phyloP scores from a whole-genome alignment of 345 rosid species.

The Bretschneidera sinensis region DNA sequence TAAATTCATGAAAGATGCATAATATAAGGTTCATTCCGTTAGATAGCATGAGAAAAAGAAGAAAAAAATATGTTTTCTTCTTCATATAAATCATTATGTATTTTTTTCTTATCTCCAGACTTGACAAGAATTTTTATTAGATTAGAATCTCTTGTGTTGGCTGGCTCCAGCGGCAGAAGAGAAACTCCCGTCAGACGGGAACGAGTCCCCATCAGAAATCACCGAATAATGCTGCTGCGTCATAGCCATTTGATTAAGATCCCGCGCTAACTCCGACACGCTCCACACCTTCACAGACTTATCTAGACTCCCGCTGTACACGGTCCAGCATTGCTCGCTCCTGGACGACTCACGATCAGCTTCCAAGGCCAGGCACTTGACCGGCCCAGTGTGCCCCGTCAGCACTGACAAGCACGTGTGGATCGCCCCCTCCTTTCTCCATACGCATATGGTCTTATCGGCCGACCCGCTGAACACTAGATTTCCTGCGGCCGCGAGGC shows the following conservation, averaged over 20 bases:
- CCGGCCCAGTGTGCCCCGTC: conserved; percentile 91
- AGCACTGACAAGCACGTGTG: conserved; percentile 83
- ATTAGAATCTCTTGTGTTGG: conserved; percentile 28
- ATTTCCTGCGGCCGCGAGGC: conserved; percentile 66
- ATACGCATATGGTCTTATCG: conserved; percentile 90
- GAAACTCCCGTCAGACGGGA: conserved; percentile 32
- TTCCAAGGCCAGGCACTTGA: conserved; percentile 84
- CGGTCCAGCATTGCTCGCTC: conserved; percentile 58
- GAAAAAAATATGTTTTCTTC: too few species aligned
- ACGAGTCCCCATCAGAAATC: conserved; percentile 27
- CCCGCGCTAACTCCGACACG: conserved; percentile 60
- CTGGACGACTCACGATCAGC: conserved; percentile 40
- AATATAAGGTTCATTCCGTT: too few species aligned
- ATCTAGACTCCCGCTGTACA: conserved; percentile 89
- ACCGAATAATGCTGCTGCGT: conserved; percentile 29
- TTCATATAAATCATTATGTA: too few species aligned
- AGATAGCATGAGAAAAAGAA: too few species aligned
- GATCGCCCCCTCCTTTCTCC: conserved; percentile 66
- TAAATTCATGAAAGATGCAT: too few species aligned
- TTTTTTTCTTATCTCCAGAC: background rate
- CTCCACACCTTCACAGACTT: conserved; percentile 95
- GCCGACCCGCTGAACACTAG: conserved; percentile 91
- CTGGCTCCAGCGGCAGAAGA: conserved; percentile 30
- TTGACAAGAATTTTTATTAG: background rate
- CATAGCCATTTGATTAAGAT: conserved; percentile 34